These are phyloP conservation scores for Discostella stelligeroides DNA, from an alignment of 108 stramenopile genomes.

Conservation along the genomic window DNA sequence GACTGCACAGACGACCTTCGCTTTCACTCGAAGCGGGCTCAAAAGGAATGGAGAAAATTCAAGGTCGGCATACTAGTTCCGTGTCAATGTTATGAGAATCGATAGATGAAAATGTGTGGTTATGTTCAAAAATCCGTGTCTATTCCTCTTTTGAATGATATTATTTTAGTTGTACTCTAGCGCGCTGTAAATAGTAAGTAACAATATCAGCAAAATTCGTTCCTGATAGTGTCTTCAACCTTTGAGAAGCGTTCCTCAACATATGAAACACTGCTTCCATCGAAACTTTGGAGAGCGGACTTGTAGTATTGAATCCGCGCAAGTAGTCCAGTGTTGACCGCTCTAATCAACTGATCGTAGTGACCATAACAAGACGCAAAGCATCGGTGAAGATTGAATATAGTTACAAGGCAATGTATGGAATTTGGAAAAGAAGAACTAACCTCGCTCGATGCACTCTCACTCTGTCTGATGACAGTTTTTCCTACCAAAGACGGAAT, in stretches of 20 bases:
- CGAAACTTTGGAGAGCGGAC: constrained; percentile 42
- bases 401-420: background rate
- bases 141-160: background rate
- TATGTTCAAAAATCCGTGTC: background rate
- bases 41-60: constrained; percentile 56
- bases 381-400: background rate
- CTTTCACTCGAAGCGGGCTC: constrained; percentile 69
- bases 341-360: constrained; percentile 40
- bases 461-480: constrained; percentile 6
- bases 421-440: background rate
- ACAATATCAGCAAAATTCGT: constrained; percentile 21
- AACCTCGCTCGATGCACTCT: constrained; percentile 34
- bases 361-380: background rate
- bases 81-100: constrained; percentile 25
- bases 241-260: constrained; percentile 38
- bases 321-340: constrained; percentile 44
- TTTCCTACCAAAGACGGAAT: constrained; percentile 12
- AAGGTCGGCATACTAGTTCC: constrained; percentile 52
- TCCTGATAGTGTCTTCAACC: constrained; percentile 43
- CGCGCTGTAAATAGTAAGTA: background rate
- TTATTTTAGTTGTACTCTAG: background rate
- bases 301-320: constrained; percentile 51
- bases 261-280: constrained; percentile 3
- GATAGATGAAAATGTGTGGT: background rate
- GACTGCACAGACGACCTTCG: constrained; percentile 76